A percentile compares a stretch with the other conserved stretches of the same genome.
phyloP scores from a whole-genome alignment of 2,329 filamentous ascomycete genomes.

The Septoria linicola region DNA sequence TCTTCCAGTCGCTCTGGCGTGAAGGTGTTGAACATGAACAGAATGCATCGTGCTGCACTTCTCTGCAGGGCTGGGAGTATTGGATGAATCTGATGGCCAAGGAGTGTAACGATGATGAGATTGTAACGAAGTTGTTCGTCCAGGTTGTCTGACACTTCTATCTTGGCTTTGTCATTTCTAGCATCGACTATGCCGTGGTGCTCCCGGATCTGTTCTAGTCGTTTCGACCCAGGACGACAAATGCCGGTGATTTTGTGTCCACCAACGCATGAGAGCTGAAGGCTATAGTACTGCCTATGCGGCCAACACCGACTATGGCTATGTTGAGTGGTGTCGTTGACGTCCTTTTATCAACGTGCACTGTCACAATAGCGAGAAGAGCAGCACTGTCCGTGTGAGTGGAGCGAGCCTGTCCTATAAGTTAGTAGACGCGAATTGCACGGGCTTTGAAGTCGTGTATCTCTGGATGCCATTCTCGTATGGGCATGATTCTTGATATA shows the following conservation, averaged over 20 bases:
- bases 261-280: background rate
- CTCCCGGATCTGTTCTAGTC: background rate
- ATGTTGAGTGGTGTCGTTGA: background rate
- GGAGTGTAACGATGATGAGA: conserved; percentile 1
- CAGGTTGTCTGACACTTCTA: background rate
- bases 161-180: background rate
- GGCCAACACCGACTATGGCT: background rate
- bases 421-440: background rate
- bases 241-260: conserved; percentile 1
- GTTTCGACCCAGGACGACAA: background rate
- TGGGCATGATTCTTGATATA: too few relatives aligned
- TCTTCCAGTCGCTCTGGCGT: background rate
- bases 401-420: background rate
- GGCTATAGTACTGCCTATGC: conserved; percentile 1
- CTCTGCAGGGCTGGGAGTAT: background rate
- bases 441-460: background rate
- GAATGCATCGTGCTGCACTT: background rate
- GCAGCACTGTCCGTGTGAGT: too few relatives aligned
- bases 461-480: too few relatives aligned
- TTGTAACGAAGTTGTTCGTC: background rate
- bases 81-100: background rate
- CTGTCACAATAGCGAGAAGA: too few relatives aligned
- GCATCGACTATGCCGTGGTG: background rate
- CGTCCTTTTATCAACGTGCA: too few relatives aligned
- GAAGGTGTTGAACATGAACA: conserved; percentile 9